phyloP scores from a whole-genome alignment of 768 basidiomycete genomes.

The Inosperma sp. region DNA sequence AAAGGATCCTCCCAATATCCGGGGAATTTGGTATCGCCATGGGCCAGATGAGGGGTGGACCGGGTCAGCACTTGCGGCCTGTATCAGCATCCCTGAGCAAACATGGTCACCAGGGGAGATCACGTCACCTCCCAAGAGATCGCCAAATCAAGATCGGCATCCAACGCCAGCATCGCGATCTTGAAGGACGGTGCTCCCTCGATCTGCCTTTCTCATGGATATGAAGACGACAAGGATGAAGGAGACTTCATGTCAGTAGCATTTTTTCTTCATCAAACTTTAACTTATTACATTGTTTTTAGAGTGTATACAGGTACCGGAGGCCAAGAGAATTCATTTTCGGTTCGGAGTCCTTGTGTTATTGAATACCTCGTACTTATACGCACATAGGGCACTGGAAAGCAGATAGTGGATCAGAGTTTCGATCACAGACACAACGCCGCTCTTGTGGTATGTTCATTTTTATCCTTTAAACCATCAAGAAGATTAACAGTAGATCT shows the following conservation, averaged over 20 bases:
- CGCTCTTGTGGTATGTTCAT: slow-evolving; percentile 26
- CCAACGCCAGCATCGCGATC: slow-evolving; percentile 35
- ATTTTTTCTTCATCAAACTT: not conserved
- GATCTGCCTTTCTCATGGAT: slow-evolving; percentile 36
- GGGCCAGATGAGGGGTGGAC: slow-evolving; percentile 46
- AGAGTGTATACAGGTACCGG: slow-evolving; percentile 11
- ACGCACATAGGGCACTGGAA: slow-evolving; percentile 17
- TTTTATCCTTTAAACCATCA: not conserved
- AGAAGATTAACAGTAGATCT: too few species aligned
- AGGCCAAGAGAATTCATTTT: slow-evolving; percentile 12
- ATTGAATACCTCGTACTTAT: not conserved
- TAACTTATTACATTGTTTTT: not conserved
- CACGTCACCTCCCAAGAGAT: too few species aligned
- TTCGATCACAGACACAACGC: slow-evolving; percentile 34
- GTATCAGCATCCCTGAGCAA: slow-evolving; percentile 25
- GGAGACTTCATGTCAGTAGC: slow-evolving; percentile 34
- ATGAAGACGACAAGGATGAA: slow-evolving; percentile 38
- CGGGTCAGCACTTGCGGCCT: slow-evolving; percentile 24
- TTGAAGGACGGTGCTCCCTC: slow-evolving; percentile 35
- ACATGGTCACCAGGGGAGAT: too few species aligned
- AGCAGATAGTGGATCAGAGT: slow-evolving; percentile 31
- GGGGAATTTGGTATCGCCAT: slow-evolving; percentile 50
- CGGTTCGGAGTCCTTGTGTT: slow-evolving; percentile 7
- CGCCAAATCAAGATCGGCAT: too few species aligned
- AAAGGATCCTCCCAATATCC: slow-evolving; percentile 51